phyloP scores from a whole-genome alignment of 441 rosid genomes.

The Rhodomyrtus psidioides region DNA sequence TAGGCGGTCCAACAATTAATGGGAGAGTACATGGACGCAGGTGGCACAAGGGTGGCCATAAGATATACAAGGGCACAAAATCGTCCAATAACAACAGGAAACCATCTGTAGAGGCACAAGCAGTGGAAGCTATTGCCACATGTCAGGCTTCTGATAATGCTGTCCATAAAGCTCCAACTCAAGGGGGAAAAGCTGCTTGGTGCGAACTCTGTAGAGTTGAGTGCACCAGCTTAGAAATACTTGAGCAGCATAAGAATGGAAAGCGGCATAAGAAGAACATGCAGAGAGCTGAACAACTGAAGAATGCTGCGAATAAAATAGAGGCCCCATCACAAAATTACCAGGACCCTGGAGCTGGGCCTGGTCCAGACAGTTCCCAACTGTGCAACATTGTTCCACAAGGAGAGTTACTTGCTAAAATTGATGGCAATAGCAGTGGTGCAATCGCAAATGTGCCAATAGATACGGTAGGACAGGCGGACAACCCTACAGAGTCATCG shows the following conservation, averaged over 20 bases:
- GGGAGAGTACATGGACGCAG: slow-evolving; percentile 9
- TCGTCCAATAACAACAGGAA: not conserved
- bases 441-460: not conserved
- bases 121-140: not conserved
- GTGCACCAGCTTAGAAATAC: slow-evolving; percentile 27
- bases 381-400: slow-evolving; percentile 1
- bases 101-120: slow-evolving; percentile 3
- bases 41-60: slow-evolving; percentile 6
- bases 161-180: slow-evolving; percentile 4
- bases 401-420: not conserved
- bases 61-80: not conserved
- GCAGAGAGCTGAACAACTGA: slow-evolving; percentile 16
- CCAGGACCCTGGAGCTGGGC: slow-evolving; percentile 2
- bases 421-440: not conserved
- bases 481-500: not conserved
- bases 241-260: slow-evolving; percentile 36
- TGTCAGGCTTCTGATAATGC: slow-evolving; percentile 1
- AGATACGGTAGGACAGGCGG: not conserved
- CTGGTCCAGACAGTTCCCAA: slow-evolving; percentile 6
- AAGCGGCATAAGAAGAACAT: slow-evolving; percentile 31
- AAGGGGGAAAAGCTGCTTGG: slow-evolving; percentile 12
- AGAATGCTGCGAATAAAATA: slow-evolving; percentile 3
- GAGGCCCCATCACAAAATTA: not conserved
- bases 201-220: slow-evolving; percentile 36
- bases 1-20: not conserved